Evolutionary conservation across 352 stramenopile species (phyloP), one percentile per base, ranked within the genome.

Genomic region (Globisporangium cylindrosporum): DNA sequence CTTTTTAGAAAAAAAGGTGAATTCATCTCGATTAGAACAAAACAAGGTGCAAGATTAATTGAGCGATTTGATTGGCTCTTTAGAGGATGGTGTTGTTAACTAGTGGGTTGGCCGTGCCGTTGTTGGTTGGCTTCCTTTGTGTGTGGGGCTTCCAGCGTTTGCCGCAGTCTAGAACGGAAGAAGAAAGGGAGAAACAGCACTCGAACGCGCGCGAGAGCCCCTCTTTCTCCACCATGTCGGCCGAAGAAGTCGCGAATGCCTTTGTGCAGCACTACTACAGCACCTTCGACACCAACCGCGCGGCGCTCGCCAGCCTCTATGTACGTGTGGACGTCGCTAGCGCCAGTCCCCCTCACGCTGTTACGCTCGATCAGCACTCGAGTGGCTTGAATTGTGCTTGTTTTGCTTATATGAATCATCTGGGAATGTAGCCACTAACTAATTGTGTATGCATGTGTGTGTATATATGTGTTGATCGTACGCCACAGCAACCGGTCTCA

Each of bases 251-350:
- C 68, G 89, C 86, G 57, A 91, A 92, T 57, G 85, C 86, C 63
- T 96, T 96, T 71, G 84, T 93, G 70, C 78, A 90, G 75, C 87
- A 94, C 79, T 96, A 95, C 75, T 96, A 96, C 84, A 84, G 75
- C 56, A 91, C 84, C 60, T 94, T 96, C 72, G 86, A 94, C 76
- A 79, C 74, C 67, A 96, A 96, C 74, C 85, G 86, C 58, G 78
- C 83, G 63, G 79, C 64, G 20, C 78, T 96, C 38, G 80, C 76
- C 36, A 88, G 76, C 64, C 84, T 96, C 68, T 96, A 94, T 76
- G 86, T 94, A 79, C 70, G 85, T 90, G 43, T 64, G 25, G 3
- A 3, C 58, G 15, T 49, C 25, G 12, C 34, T 51, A 22, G 38
- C 54, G 34, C 20, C 29, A 1, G 43, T 32, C 9, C 27, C 48